Percentiles rank a stretch among this genome's conserved stretches.
These are phyloP conservation scores for Mesembryanthemum crystallinum DNA, from an alignment of 148 eudicot species.

Conservation along the genomic window DNA sequence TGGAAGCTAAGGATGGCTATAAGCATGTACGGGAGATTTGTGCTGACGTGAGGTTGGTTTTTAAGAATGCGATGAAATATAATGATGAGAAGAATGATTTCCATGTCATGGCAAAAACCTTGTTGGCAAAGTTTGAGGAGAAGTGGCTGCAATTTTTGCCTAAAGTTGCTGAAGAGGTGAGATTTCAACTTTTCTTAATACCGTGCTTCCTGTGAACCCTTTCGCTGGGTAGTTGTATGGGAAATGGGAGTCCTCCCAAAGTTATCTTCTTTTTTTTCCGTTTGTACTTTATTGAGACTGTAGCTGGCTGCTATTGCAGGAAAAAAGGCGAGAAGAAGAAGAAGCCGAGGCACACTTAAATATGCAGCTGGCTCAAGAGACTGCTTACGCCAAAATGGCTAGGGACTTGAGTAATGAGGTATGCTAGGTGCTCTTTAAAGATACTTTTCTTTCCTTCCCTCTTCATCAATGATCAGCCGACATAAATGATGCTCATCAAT, in stretches of 20 bases:
- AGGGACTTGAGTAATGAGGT: conserved; percentile 76
- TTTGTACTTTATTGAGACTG: not conserved
- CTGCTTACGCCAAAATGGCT: conserved; percentile 64
- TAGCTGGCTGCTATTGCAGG: conserved; percentile 39
- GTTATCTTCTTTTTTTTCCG: not conserved
- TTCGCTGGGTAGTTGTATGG: not conserved
- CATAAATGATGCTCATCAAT: too few relatives aligned
- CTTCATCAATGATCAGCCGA: not conserved
- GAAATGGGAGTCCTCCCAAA: not conserved
- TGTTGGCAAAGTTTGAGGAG: conserved; percentile 76
- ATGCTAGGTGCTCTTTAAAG: not conserved
- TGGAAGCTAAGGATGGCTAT: conserved; percentile 87
- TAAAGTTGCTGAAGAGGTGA: conserved; percentile 84
- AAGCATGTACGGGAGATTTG: conserved; percentile 80
- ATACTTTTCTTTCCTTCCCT: not conserved
- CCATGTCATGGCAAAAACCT: conserved; percentile 65
- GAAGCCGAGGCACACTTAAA: conserved; percentile 53
- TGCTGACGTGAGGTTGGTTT: conserved; percentile 76
- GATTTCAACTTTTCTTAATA: not conserved
- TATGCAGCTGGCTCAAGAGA: conserved; percentile 64
- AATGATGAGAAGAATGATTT: conserved; percentile 74
- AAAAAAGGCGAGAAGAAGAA: conserved; percentile 64
- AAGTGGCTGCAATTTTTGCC: conserved; percentile 85
- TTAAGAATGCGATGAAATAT: conserved; percentile 83
- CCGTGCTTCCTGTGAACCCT: not conserved